Evolutionary conservation across 805 yeast species (phyloP).

Genomic region (Kuraishia ogatae): DNA sequence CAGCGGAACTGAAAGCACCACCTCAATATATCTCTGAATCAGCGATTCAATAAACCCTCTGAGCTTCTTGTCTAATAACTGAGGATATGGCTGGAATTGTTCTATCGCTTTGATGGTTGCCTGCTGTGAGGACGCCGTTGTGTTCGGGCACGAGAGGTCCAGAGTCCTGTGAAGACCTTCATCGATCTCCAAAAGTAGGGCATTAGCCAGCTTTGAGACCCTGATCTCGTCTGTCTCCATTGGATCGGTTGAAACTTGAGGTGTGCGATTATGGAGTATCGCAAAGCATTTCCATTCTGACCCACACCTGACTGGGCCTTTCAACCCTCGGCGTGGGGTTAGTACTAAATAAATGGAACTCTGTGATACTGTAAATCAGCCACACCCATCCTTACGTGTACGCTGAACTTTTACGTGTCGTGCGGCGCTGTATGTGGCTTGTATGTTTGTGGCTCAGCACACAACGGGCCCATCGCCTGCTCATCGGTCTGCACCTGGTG

Average conservation of each 20-base stretch:
- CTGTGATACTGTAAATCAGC: not conserved
- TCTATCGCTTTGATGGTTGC: slow-evolving; percentile 22
- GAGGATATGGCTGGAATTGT: slow-evolving; percentile 48
- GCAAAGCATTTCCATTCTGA: no score
- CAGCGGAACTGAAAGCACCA: not conserved
- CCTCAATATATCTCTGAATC: slow-evolving; percentile 17
- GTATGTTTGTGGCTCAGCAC: not conserved
- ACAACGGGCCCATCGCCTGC: not conserved
- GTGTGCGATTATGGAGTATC: no score
- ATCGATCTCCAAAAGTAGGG: slow-evolving; percentile 11
- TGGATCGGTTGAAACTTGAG: not conserved
- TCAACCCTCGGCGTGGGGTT: no score
- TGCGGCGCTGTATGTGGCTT: not conserved
- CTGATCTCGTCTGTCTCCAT: slow-evolving; percentile 25
- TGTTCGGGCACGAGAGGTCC: not conserved
- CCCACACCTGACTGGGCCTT: no score
- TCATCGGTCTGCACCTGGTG: not conserved
- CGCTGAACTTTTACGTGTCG: not conserved
- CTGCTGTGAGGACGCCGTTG: not conserved
- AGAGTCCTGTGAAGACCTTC: slow-evolving; percentile 4
- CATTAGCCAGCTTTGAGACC: slow-evolving; percentile 19
- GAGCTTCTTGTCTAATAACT: slow-evolving; percentile 36
- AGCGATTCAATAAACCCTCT: slow-evolving; percentile 22
- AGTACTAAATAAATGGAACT: not conserved
- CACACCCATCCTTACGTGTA: not conserved